Evolutionary conservation across 1,139 yeast species (phyloP).

Genomic region (Candida pseudoviswanathii): DNA sequence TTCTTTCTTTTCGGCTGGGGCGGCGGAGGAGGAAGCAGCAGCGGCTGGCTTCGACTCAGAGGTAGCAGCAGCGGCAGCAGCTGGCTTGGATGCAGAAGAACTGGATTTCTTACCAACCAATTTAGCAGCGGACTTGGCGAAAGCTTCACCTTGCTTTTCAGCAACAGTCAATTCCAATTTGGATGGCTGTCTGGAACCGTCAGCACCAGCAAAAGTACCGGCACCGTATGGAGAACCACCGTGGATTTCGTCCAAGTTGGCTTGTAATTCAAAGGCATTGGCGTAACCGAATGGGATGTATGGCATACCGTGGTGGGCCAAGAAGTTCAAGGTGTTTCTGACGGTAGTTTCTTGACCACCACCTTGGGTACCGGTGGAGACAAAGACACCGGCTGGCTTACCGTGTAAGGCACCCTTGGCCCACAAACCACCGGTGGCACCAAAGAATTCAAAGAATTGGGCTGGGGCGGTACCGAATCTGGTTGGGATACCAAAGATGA

Average conservation of each 20-base stretch:
- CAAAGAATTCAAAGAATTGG: conserved; percentile 49
- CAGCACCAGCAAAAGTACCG: conserved; percentile 49
- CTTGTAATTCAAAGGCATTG: conserved; percentile 33
- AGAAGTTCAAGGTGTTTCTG: conserved; percentile 34
- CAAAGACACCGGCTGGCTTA: conserved; percentile 50
- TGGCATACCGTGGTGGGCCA: conserved; percentile 54
- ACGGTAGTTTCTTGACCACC: conserved; percentile 53
- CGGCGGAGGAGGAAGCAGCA: conserved; percentile 11
- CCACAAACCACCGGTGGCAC: conserved; percentile 52
- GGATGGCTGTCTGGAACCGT: conserved; percentile 49
- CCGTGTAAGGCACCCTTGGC: conserved; percentile 49
- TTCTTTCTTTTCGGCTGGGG: conserved; percentile 5
- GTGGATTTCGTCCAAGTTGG: conserved; percentile 38
- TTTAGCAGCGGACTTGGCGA: conserved; percentile 38
- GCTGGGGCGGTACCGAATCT: conserved; percentile 52
- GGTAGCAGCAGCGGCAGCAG: conserved; percentile 11
- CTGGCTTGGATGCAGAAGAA: conserved; percentile 4
- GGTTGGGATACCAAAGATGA: conserved; percentile 53
- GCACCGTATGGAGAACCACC: conserved; percentile 58
- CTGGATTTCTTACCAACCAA: conserved; percentile 16
- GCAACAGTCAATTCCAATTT: conserved; percentile 44
- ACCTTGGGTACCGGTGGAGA: conserved; percentile 47
- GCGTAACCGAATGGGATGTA: conserved; percentile 53
- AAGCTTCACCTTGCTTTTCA: conserved; percentile 43
- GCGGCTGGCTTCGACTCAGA: conserved; percentile 5